Percentiles rank a stretch among this genome's conserved stretches.
These are phyloP conservation scores for Alternaria brassicicola DNA, from an alignment of 2,329 filamentous ascomycete species.

Conservation along the genomic window DNA sequence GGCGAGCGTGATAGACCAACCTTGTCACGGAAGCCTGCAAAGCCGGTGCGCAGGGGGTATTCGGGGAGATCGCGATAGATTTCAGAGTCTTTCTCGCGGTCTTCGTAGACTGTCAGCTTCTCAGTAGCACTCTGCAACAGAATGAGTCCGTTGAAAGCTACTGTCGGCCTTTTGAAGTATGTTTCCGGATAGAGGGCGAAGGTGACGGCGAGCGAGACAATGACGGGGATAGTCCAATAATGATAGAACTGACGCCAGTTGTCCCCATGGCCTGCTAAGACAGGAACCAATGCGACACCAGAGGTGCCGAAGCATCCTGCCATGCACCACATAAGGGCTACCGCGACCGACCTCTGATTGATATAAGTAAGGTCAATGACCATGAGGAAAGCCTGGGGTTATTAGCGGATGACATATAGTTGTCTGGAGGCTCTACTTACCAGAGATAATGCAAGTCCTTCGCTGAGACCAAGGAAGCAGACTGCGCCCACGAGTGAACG, in stretches of 20 bases:
- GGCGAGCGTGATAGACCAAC: constrained; percentile 31
- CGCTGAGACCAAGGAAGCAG: constrained; percentile 44
- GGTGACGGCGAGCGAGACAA: constrained; percentile 33
- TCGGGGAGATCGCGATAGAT: constrained; percentile 35
- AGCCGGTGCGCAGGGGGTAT: constrained; percentile 15
- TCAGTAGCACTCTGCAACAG: constrained; percentile 49
- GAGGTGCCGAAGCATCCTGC: constrained; percentile 32
- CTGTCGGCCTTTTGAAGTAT: constrained; percentile 50
- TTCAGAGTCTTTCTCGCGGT: constrained; percentile 36
- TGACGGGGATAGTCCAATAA: constrained; percentile 34
- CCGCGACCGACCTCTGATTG: constrained; percentile 44
- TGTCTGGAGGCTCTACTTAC: constrained; percentile 23
- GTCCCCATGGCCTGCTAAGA: constrained; percentile 29
- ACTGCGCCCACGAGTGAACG: constrained; percentile 35
- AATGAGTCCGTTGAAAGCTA: constrained; percentile 52
- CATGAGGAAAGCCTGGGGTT: constrained; percentile 41
- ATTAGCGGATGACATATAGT: neutral
- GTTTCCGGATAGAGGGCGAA: constrained; percentile 49
- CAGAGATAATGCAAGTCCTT: constrained; percentile 39
- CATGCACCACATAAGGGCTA: constrained; percentile 47
- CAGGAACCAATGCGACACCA: constrained; percentile 34
- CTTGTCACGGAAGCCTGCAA: constrained; percentile 17
- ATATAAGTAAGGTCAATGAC: constrained; percentile 52
- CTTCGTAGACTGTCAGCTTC: constrained; percentile 48
- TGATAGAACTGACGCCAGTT: constrained; percentile 47